Evolutionary conservation across 1,284 basidiomycete genomes (phyloP).

Genomic region (Amylostereum areolatum): DNA sequence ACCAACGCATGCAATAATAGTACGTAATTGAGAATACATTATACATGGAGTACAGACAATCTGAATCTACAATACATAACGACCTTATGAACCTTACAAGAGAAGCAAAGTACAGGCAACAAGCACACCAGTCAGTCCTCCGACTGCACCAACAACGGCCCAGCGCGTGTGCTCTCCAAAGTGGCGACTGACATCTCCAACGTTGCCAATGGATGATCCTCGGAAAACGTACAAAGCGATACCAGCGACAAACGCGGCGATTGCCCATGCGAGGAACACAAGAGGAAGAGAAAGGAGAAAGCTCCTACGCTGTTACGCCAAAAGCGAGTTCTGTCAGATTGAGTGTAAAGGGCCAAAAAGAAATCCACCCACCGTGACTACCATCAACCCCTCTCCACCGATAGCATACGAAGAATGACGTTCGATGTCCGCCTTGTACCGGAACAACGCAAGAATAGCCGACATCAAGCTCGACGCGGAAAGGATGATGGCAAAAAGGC

Average conservation of each 20-base stretch:
- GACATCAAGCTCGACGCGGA: constrained; percentile 63
- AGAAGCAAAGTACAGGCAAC: constrained; percentile 44
- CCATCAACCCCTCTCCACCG: constrained; percentile 31
- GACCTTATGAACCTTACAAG: constrained; percentile 24
- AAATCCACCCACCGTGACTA: constrained; percentile 12
- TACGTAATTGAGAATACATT: no score
- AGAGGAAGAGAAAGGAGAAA: constrained; percentile 66
- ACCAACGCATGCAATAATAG: no score
- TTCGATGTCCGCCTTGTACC: constrained; percentile 58
- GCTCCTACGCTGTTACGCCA: constrained; percentile 42
- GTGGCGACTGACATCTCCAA: constrained; percentile 29
- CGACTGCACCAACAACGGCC: constrained; percentile 55
- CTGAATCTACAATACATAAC: neutral
- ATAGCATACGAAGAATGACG: constrained; percentile 43
- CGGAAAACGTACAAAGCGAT: constrained; percentile 62
- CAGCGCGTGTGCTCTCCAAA: constrained; percentile 58
- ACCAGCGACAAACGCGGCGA: constrained; percentile 59
- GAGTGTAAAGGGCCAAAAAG: neutral
- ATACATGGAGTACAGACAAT: no score
- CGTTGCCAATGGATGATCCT: constrained; percentile 33
- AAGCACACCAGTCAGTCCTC: constrained; percentile 57
- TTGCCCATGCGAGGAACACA: constrained; percentile 63
- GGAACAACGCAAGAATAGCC: constrained; percentile 58
- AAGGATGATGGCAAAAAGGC: constrained; percentile 59
- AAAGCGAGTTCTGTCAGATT: no score